Evolutionary conservation across 441 rosid species (phyloP).

Genomic region (Pelargonium cotyledonis): DNA sequence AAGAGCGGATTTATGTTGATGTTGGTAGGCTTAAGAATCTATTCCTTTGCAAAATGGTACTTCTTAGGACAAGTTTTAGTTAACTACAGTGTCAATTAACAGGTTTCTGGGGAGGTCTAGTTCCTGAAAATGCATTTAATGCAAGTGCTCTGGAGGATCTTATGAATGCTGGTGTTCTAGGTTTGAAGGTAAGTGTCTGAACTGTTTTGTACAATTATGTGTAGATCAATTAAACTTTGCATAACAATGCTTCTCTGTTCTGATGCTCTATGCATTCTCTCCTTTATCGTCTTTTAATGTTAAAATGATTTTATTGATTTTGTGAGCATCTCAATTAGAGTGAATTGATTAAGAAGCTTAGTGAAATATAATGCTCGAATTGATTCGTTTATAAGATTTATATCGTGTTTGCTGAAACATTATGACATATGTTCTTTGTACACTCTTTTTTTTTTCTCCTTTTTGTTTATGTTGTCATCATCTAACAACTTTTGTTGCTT

Average conservation of each 20-base stretch:
- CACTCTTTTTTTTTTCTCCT: no score
- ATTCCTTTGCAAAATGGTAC: slow-evolving; percentile 15
- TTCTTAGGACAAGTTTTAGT: slow-evolving; percentile 1
- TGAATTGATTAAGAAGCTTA: not conserved
- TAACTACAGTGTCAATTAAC: slow-evolving; percentile 19
- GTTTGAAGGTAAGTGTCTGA: slow-evolving; percentile 61
- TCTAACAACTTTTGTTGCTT: slow-evolving; percentile 19
- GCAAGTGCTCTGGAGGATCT: slow-evolving; percentile 63
- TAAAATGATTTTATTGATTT: not conserved
- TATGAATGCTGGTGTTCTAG: slow-evolving; percentile 78
- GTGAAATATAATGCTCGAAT: no score
- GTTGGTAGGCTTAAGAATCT: slow-evolving; percentile 56
- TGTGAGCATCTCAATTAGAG: not conserved
- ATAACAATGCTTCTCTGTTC: no score
- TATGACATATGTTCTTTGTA: not conserved
- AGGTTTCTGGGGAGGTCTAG: slow-evolving; percentile 99
- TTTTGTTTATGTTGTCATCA: not conserved
- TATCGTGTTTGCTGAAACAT: not conserved
- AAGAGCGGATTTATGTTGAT: slow-evolving; percentile 65
- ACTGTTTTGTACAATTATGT: slow-evolving; percentile 1
- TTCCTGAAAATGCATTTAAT: slow-evolving; percentile 84
- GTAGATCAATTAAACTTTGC: not conserved
- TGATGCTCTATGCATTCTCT: no score
- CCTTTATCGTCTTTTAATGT: not conserved
- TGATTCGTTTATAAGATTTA: not conserved